Base-by-base conservation (phyloP, 1,139 yeast genomes). In the Kurtzmaniella quercitrusa region DNA sequence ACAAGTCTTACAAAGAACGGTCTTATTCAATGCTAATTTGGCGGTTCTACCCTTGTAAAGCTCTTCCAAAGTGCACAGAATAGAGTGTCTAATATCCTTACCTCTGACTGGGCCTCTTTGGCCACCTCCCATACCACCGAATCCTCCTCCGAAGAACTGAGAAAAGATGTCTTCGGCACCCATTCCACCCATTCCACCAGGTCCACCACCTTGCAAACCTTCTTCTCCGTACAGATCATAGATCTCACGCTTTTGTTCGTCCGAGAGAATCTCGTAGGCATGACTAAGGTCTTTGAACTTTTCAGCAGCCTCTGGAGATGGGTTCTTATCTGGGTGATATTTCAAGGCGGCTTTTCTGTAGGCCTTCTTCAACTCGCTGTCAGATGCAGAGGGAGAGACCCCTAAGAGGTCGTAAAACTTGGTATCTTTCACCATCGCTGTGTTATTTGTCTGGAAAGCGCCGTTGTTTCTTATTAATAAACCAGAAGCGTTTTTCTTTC, bases 171-270 rank as follows among this genome's bases (percentile, higher is more conserved):
- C 95, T 49, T 86, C 97, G 48, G 89, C 89, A 60, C 68, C 82
- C 83, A 68, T 74, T 44, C 91, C 94, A 44, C 89, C 93, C 77
- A 77, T 75, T 44, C 91, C 85, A 44, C 81, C 78, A 46, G 81
- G 82, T 8, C 36, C 36, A 50, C 74, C 83, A 45, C 90, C 90
- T 47, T 70, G 76, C 56, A 93, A 75, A 44, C 98, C 99, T 59
- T 90, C 97, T 62, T 84, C 85, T 65, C 99, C 99, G 62, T 81
- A 89, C 54, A 78, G 82, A 66, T 93, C 98, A 63, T 93, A 93
- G 10, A 86, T 60, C 43, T 85, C 87, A 70, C 98, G 85, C 76
- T 91, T 93, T 61, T 90, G 87, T 25, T 85, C 74, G 60, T 91
- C 98, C 9, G 89, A 79, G 51, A 93, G 75, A 27, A 89, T 74